phyloP scores from a whole-genome alignment of 768 basidiomycete genomes.

The Pleurotus citrinopileatus region DNA sequence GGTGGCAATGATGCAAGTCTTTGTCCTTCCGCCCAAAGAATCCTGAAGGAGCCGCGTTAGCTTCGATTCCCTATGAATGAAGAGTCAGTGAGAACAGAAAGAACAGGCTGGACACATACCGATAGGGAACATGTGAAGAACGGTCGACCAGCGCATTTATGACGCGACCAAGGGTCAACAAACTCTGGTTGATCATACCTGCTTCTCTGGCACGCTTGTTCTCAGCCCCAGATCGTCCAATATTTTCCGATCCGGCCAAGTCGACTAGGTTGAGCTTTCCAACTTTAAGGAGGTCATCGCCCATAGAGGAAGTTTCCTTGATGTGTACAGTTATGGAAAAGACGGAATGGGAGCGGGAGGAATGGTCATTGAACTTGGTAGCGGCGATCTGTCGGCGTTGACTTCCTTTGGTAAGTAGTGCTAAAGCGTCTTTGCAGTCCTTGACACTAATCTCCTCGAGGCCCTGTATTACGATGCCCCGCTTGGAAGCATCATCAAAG shows the following conservation, averaged over 20 bases:
- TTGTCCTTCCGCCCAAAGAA: constrained; percentile 95
- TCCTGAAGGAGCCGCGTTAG: constrained; percentile 97
- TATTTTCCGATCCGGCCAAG: constrained; percentile 96
- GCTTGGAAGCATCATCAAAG: constrained; percentile 88
- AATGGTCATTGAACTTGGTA: constrained; percentile 97
- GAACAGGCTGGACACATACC: constrained; percentile 41
- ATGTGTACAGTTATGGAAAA: constrained; percentile 95
- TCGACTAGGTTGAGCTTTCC: constrained; percentile 98
- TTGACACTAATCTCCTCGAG: constrained; percentile 87
- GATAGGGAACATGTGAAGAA: constrained; percentile 90
- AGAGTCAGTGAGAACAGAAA: background rate
- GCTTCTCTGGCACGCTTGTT: constrained; percentile 95
- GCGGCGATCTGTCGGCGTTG: constrained; percentile 89
- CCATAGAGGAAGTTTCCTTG: constrained; percentile 74
- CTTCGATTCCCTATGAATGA: constrained; percentile 93
- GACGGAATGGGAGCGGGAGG: constrained; percentile 95
- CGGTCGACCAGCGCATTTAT: constrained; percentile 95
- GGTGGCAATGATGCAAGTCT: constrained; percentile 97
- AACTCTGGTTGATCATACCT: constrained; percentile 97
- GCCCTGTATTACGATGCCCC: constrained; percentile 91
- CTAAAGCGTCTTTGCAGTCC: constrained; percentile 79
- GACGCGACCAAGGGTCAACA: constrained; percentile 94
- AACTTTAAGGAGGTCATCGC: constrained; percentile 87
- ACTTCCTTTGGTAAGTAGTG: constrained; percentile 84
- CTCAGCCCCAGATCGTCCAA: constrained; percentile 93